Percentiles rank a stretch among this genome's conserved stretches.
These are phyloP conservation scores for Candida caryicola DNA, from an alignment of 805 yeast genomes.

Conservation along the genomic window DNA sequence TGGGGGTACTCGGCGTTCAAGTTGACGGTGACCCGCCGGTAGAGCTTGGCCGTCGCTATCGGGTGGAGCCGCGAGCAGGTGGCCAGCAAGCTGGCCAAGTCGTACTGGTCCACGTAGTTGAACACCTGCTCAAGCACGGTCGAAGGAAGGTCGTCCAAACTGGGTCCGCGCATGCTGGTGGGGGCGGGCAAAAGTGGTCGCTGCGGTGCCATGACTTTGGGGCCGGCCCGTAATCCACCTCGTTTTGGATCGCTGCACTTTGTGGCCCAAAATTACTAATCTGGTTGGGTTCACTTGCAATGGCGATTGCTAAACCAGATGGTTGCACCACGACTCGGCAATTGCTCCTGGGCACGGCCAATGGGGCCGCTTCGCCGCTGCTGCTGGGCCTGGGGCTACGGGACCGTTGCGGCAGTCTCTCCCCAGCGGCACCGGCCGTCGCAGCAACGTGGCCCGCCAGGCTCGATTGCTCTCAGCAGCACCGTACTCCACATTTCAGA, in stretches of 20 bases:
- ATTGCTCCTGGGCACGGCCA: too few relatives aligned
- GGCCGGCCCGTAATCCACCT: neutral
- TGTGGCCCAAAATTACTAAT: neutral
- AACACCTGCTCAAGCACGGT: slow-evolving; percentile 13
- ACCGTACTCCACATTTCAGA: neutral
- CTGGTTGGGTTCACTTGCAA: neutral
- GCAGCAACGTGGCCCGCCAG: too few relatives aligned
- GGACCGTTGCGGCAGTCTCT: too few relatives aligned
- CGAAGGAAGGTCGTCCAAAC: slow-evolving; percentile 10
- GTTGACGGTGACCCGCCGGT: slow-evolving; percentile 29
- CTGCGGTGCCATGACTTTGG: neutral
- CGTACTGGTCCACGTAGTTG: slow-evolving; percentile 31
- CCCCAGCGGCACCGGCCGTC: too few relatives aligned
- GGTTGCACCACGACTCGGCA: neutral
- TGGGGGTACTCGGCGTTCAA: slow-evolving; percentile 28
- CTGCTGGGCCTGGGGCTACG: too few relatives aligned
- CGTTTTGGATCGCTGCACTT: neutral
- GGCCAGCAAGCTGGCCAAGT: slow-evolving; percentile 22
- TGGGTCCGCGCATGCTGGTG: neutral
- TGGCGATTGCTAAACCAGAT: neutral
- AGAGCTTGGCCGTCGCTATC: slow-evolving; percentile 23
- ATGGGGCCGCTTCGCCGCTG: too few relatives aligned
- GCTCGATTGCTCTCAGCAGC: too few relatives aligned
- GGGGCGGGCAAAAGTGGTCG: neutral
- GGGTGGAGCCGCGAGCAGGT: slow-evolving; percentile 21